These are phyloP conservation scores for Cryptococcus jaspeensis DNA, from an alignment of 1,284 basidiomycete genomes.

Conservation along the genomic window DNA sequence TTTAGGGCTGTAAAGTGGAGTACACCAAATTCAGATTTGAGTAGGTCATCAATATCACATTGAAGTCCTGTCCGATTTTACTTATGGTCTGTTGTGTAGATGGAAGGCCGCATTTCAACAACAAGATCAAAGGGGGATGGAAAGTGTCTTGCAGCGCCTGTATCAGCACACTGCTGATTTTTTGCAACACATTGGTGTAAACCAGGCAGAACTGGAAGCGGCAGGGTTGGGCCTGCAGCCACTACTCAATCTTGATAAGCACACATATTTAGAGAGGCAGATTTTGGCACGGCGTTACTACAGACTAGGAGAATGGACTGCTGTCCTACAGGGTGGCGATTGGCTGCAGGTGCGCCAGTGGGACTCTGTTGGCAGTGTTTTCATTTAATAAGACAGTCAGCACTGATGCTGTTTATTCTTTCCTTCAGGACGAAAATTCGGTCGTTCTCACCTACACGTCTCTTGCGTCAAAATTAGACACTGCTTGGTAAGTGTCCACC, in stretches of 20 bases:
- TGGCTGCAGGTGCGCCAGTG: slow-evolving; percentile 33
- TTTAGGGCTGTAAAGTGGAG: slow-evolving; percentile 39
- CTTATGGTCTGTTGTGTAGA: slow-evolving; percentile 2
- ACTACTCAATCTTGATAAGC: slow-evolving; percentile 3
- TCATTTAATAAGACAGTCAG: no score
- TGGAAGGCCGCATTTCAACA: slow-evolving; percentile 21
- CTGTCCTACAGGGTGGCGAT: slow-evolving; percentile 24
- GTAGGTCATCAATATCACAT: slow-evolving; percentile 16
- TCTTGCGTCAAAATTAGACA: slow-evolving; percentile 34
- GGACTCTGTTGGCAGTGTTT: neutral
- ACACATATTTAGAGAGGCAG: slow-evolving; percentile 4
- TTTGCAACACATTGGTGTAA: slow-evolving; percentile 20
- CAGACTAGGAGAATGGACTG: slow-evolving; percentile 41
- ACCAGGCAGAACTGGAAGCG: slow-evolving; percentile 16
- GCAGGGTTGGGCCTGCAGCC: slow-evolving; percentile 30
- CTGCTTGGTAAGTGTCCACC: slow-evolving; percentile 29
- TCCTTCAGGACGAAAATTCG: slow-evolving; percentile 29
- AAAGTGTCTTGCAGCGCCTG: slow-evolving; percentile 18
- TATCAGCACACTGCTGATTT: slow-evolving; percentile 23
- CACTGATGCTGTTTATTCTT: neutral
- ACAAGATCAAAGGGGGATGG: slow-evolving; percentile 9
- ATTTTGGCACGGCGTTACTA: slow-evolving; percentile 32
- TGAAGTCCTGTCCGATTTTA: neutral
- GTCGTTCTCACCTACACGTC: slow-evolving; percentile 37
- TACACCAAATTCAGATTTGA: slow-evolving; percentile 40